phyloP scores from a whole-genome alignment of 371 early-diverging fungal genomes.

The Rhizomucor pusillus region DNA sequence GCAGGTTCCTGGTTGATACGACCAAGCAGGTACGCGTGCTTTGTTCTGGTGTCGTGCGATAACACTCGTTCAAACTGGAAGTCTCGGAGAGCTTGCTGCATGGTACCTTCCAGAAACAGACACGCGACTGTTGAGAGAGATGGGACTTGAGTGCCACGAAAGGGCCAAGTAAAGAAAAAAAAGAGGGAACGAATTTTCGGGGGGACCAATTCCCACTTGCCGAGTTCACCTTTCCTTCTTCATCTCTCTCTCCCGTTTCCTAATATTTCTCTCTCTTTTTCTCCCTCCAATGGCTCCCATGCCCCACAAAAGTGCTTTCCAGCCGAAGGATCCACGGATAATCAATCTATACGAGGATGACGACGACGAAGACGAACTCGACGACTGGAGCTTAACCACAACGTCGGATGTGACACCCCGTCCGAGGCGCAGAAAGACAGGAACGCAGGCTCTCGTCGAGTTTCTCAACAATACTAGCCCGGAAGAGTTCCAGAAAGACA shows the following conservation, averaged over 20 bases:
- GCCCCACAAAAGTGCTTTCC: constrained; percentile 19
- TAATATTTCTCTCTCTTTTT: not conserved
- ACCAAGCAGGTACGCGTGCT: constrained; percentile 34
- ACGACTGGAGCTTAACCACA: constrained; percentile 21
- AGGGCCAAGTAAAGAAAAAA: constrained; percentile 3
- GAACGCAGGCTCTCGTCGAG: constrained; percentile 42
- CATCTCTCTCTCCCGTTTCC: constrained; percentile 10
- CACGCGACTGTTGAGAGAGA: not conserved
- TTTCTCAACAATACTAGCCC: constrained; percentile 48
- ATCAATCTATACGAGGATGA: constrained; percentile 25
- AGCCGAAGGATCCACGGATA: constrained; percentile 31
- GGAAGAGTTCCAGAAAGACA: constrained; percentile 39
- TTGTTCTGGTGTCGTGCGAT: constrained; percentile 40
- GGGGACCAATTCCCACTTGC: no score
- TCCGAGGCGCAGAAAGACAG: constrained; percentile 28
- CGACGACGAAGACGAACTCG: constrained; percentile 26
- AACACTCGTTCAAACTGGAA: constrained; percentile 35
- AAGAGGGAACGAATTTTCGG: not conserved
- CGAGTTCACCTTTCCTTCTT: not conserved
- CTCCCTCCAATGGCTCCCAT: constrained; percentile 14
- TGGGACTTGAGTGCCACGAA: no score
- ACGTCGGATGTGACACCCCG: constrained; percentile 18
- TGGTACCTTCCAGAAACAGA: constrained; percentile 2
- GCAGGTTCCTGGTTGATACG: constrained; percentile 22
- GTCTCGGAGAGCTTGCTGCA: not conserved